Base-by-base conservation (phyloP, 495 filamentous ascomycete genomes). In the Gamarada debralockiae region DNA sequence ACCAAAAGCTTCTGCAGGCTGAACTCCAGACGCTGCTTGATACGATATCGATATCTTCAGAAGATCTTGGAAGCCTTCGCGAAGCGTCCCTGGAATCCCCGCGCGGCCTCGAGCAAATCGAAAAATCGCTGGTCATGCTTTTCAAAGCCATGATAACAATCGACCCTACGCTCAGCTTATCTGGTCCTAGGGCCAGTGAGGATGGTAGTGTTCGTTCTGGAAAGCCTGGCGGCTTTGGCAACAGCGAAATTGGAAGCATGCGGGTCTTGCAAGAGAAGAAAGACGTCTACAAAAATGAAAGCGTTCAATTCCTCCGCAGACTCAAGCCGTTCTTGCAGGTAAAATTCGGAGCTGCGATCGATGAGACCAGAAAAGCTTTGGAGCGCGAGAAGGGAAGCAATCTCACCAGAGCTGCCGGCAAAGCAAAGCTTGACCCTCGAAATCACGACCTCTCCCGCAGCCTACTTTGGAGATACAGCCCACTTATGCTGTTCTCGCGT, bases 101-200 rank as follows among this genome's bases (percentile, higher is more conserved):
- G 0, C 68, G 77, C 21, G 89, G 89, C 5, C 68, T 97, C 8
- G 81, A 82, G 55, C 80, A 85, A 15, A 86, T 92, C 15, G 92
- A 97, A 66, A 50, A 67, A 12, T 78, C 87, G 0, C 73, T 97
- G 13, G 78, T 90, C n/a, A 85, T 82, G 10, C 70, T 97, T 12
- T 97, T 90, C 66, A 92, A 89, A 61, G 92, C 92, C n/a, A 90
- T 97, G 86, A 71, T 85, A 53, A 96, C 88, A 53, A 96, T 97
- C 48, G 92, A 97, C 65, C 89, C 91, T 0, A 74, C 77, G 34
- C 63, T 65, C 13, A 63, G 64, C 54, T 27, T 65, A 15, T 62
- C 59, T 14, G 54, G 42, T 9, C 37, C 52, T 21, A 29, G 54
- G 44, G 12, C 53, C 13, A 58, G 55, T 37, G 58, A 58, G 49